A percentile compares a stretch with the other conserved stretches of the same genome.
These are phyloP conservation scores for Eimeria brunetti DNA, from an alignment of 169 alveolate species.

Conservation along the genomic window DNA sequence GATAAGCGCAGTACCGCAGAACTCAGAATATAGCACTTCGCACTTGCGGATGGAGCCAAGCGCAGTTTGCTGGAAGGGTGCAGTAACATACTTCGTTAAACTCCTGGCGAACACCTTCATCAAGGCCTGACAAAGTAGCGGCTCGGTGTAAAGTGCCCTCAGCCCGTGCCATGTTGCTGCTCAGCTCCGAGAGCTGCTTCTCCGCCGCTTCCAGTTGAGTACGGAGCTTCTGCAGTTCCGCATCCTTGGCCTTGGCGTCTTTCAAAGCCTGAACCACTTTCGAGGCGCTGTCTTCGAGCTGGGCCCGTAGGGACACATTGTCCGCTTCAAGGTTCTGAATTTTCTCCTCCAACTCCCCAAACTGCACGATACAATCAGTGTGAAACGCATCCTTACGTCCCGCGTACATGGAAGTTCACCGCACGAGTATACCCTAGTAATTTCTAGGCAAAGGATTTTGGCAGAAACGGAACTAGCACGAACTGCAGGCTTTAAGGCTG, in stretches of 20 bases:
- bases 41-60: neutral
- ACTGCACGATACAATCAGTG: neutral
- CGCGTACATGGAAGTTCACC: neutral
- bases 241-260: constrained; percentile 62
- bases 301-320: constrained; percentile 46
- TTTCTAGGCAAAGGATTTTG: neutral
- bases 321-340: constrained; percentile 48
- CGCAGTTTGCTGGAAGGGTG: neutral
- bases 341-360: constrained; percentile 64
- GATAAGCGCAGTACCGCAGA: neutral
- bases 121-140: constrained; percentile 75
- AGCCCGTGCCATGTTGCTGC: constrained; percentile 67
- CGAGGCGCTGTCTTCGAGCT: constrained; percentile 67
- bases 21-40: neutral
- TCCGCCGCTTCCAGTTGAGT: constrained; percentile 16
- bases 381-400: neutral
- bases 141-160: constrained; percentile 78
- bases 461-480: neutral
- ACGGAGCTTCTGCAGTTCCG: constrained; percentile 47
- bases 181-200: constrained; percentile 61
- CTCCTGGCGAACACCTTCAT: constrained; percentile 66
- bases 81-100: constrained; percentile 57
- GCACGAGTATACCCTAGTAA: no score
- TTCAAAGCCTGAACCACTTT: constrained; percentile 49
- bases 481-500: neutral